Evolutionary conservation across 2,329 filamentous ascomycete species (phyloP).

Genomic region (Diaporthe australafricana): DNA sequence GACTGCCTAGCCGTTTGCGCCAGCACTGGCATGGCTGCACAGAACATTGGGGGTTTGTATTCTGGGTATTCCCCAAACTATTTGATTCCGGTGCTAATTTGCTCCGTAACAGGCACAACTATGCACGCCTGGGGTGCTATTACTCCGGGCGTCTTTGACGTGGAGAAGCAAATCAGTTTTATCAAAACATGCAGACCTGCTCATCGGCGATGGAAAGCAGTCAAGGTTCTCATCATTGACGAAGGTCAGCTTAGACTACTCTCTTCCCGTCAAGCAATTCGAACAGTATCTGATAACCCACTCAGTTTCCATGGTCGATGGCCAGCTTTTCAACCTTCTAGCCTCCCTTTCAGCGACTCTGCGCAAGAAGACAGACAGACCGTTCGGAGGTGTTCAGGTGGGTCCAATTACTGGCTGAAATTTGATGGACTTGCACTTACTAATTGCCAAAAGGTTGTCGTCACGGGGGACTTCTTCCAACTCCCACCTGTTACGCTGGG

Average conservation of each 20-base stretch:
- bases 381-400: constrained; percentile 76
- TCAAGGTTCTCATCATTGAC: constrained; percentile 78
- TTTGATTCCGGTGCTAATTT: neutral
- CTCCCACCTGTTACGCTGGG: constrained; percentile 79
- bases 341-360: constrained; percentile 72
- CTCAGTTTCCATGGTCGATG: constrained; percentile 80
- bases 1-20: constrained; percentile 80
- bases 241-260: constrained; percentile 52
- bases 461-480: constrained; percentile 84
- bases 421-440: neutral
- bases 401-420: neutral
- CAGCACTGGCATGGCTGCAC: constrained; percentile 80
- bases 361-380: constrained; percentile 75
- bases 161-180: constrained; percentile 76
- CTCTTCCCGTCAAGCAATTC: fast-evolving
- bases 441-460: constrained; percentile 64
- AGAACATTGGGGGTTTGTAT: constrained; percentile 73
- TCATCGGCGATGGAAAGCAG: constrained; percentile 75
- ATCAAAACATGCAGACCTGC: constrained; percentile 77
- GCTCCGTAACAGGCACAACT: constrained; percentile 59
- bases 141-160: constrained; percentile 78
- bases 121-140: constrained; percentile 81
- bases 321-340: constrained; percentile 81
- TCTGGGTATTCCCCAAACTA: fast-evolving
- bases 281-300: neutral